These are phyloP conservation scores for Paramecium bursaria DNA, from an alignment of 73 alveolate species.

Conservation along the genomic window DNA sequence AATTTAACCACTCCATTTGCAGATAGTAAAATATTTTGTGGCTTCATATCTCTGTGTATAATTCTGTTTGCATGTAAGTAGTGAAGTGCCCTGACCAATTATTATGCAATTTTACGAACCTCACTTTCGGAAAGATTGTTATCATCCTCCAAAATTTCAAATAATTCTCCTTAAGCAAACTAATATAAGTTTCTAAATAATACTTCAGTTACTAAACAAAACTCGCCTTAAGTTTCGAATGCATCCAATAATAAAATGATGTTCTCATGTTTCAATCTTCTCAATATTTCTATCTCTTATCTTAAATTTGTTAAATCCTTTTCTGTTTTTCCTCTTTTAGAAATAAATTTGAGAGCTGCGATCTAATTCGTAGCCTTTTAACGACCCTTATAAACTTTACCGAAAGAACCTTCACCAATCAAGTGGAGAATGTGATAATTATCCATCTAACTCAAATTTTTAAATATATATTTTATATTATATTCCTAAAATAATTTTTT, in stretches of 20 bases:
- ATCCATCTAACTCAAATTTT: no score
- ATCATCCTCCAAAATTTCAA: conserved; percentile 99
- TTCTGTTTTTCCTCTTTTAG: conserved; percentile 99
- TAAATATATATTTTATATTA: no score
- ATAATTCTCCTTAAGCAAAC: conserved; percentile 98
- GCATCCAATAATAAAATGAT: conserved; percentile 98
- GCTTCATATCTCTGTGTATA: conserved; percentile 99
- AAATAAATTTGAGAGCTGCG: conserved; percentile 98
- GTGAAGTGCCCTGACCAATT: conserved; percentile 97
- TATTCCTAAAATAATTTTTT: no score
- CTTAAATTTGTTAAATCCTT: conserved; percentile 97
- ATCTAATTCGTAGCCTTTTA: conserved; percentile 96
- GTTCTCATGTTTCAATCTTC: conserved; percentile 97
- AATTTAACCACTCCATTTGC: conserved; percentile 98
- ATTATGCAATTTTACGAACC: conserved; percentile 97
- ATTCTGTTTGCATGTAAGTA: conserved; percentile 92
- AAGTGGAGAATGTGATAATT: conserved; percentile 92
- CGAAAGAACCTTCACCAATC: conserved; percentile 99
- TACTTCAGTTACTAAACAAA: conserved; percentile 97
- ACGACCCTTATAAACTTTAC: conserved; percentile 99
- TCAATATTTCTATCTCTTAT: conserved; percentile 97
- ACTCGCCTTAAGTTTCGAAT: conserved; percentile 98
- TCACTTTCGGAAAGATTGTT: conserved; percentile 97
- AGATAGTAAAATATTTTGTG: conserved; percentile 98
- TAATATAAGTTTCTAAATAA: conserved; percentile 66